Percentiles rank a stretch among this genome's conserved stretches.
phyloP scores from a whole-genome alignment of 208 protist genomes.

The Crithidia sp. region DNA sequence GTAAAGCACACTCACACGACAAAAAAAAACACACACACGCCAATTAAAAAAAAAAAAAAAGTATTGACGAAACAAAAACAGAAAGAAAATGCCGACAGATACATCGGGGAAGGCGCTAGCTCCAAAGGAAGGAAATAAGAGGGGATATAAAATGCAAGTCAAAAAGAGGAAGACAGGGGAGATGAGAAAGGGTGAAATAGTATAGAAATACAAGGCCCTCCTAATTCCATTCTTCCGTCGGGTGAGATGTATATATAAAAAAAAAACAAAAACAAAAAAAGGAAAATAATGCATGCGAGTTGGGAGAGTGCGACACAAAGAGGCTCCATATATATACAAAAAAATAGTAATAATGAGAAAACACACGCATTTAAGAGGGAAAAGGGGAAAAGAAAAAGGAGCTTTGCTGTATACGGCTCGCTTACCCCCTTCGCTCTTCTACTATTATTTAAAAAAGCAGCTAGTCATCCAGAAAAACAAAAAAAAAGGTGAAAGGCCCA shows the following conservation, averaged over 20 bases:
- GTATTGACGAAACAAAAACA: neutral
- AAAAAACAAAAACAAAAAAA: neutral
- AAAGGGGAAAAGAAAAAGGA: too few species aligned
- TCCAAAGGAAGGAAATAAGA: neutral
- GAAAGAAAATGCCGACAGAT: neutral
- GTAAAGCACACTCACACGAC: neutral
- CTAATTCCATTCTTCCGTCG: too few species aligned
- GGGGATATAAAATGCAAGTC: neutral
- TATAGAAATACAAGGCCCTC: too few species aligned
- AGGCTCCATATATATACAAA: constrained; percentile 13
- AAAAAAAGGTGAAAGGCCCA: too few species aligned
- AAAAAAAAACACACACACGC: neutral
- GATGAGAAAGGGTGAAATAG: neutral
- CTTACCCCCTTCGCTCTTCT: too few species aligned
- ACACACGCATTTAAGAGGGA: too few species aligned
- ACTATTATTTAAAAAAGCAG: too few species aligned
- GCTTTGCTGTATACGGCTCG: too few species aligned
- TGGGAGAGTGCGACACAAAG: neutral
- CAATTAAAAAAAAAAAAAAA: neutral
- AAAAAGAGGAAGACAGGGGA: neutral
- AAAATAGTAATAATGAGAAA: constrained; percentile 3
- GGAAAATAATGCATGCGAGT: neutral
- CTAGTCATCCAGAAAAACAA: too few species aligned
- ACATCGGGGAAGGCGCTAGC: too few species aligned
- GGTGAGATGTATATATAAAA: neutral